These are phyloP conservation scores for Cryptosporidium andersoni DNA, from an alignment of 169 alveolate genomes.

Conservation along the genomic window DNA sequence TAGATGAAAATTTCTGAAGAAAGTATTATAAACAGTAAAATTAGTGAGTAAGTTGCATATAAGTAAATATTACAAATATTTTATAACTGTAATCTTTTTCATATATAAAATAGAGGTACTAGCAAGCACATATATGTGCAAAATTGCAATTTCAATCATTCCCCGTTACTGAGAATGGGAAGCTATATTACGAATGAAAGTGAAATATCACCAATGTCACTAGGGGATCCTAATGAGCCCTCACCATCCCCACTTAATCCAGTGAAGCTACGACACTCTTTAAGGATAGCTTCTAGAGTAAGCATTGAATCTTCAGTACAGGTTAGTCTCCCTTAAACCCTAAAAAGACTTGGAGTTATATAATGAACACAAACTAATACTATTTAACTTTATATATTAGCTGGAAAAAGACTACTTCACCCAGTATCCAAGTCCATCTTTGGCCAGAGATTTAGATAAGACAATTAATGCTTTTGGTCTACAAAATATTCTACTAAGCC, in stretches of 20 bases:
- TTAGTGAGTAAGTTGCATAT: too few relatives aligned
- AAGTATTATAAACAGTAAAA: too few relatives aligned
- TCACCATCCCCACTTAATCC: slow-evolving; percentile 72
- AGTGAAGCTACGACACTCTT: slow-evolving; percentile 57
- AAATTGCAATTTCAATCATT: too few relatives aligned
- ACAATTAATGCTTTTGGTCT: slow-evolving; percentile 28
- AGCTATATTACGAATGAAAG: neutral
- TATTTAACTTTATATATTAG: slow-evolving; percentile 1
- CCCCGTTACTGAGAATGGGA: too few relatives aligned
- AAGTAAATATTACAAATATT: too few relatives aligned
- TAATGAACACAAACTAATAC: neutral
- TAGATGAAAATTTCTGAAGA: too few relatives aligned
- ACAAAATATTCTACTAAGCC: slow-evolving; percentile 23
- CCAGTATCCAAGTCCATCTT: slow-evolving; percentile 26
- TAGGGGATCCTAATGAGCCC: slow-evolving; percentile 69
- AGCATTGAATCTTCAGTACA: slow-evolving; percentile 18
- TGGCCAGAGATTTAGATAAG: slow-evolving; percentile 13
- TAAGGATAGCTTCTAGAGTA: slow-evolving; percentile 66
- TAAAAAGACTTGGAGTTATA: neutral
- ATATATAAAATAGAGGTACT: too few relatives aligned
- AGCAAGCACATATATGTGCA: too few relatives aligned
- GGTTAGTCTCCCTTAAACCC: slow-evolving; percentile 5
- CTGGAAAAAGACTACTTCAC: neutral
- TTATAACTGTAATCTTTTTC: too few relatives aligned
- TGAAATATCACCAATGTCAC: slow-evolving; percentile 43